phyloP scores from a whole-genome alignment of 257 asterid genomes.

The Fraxinus anomala region DNA sequence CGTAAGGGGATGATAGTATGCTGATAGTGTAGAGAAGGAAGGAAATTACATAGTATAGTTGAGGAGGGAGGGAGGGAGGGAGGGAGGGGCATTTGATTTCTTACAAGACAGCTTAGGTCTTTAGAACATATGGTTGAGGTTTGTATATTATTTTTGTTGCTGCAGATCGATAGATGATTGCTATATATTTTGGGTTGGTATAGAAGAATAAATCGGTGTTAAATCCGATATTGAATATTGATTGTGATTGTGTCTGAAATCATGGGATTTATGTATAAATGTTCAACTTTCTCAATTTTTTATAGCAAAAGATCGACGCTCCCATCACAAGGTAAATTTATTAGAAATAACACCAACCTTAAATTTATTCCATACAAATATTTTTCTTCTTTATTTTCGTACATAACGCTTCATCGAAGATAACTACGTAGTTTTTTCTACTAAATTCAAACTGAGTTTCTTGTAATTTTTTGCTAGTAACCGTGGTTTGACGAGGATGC shows the following conservation, averaged over 20 bases:
- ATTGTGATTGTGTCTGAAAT: background rate
- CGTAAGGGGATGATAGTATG: conserved; percentile 31
- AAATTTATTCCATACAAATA: too few relatives aligned
- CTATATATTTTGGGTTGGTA: conserved; percentile 45
- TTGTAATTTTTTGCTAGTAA: too few relatives aligned
- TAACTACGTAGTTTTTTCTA: too few relatives aligned
- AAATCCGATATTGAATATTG: conserved; percentile 28
- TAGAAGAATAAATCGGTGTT: conserved; percentile 49
- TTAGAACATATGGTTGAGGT: conserved; percentile 34
- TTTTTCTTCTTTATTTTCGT: too few relatives aligned
- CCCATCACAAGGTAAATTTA: background rate
- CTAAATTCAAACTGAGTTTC: too few relatives aligned
- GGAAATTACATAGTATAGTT: conserved; percentile 32
- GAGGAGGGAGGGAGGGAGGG: conserved; percentile 49
- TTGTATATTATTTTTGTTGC: conserved; percentile 56
- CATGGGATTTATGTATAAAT: background rate
- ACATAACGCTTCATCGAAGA: too few relatives aligned
- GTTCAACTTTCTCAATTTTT: background rate
- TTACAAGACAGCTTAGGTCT: conserved; percentile 37
- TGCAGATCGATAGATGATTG: conserved; percentile 38
- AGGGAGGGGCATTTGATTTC: conserved; percentile 45
- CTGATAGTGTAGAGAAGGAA: conserved; percentile 53
- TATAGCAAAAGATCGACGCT: background rate
- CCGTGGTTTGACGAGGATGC: too few relatives aligned
- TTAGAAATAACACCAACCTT: too few relatives aligned